Percentiles rank a stretch among this genome's conserved stretches.
These are phyloP conservation scores for Diaporthe velutina DNA, from an alignment of 2,329 filamentous ascomycete species.

Conservation along the genomic window DNA sequence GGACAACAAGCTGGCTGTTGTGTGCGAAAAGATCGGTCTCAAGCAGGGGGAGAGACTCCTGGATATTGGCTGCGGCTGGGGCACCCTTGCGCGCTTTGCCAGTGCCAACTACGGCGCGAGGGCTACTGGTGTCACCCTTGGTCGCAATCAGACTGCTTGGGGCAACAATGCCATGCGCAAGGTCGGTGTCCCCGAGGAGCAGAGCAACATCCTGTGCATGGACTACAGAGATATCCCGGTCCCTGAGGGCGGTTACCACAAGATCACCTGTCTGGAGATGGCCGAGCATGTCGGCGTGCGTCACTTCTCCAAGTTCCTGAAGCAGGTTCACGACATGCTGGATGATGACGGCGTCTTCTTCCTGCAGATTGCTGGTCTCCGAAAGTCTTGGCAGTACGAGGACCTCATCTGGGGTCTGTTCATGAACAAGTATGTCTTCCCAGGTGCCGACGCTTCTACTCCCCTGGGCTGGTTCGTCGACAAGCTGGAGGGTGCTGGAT, in stretches of 20 bases:
- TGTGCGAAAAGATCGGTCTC: slow-evolving; percentile 95
- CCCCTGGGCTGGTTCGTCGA: slow-evolving; percentile 90
- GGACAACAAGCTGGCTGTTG: slow-evolving; percentile 95
- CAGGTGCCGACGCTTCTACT: slow-evolving; percentile 94
- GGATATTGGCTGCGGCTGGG: slow-evolving; percentile 98
- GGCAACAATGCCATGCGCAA: slow-evolving; percentile 91
- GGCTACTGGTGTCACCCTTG: slow-evolving; percentile 90
- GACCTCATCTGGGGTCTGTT: slow-evolving; percentile 98
- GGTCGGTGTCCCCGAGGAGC: slow-evolving; percentile 84
- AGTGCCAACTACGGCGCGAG: slow-evolving; percentile 90
- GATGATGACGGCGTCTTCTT: slow-evolving; percentile 97
- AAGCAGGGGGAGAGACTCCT: slow-evolving; percentile 86
- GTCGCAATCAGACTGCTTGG: slow-evolving; percentile 96
- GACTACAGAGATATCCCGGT: slow-evolving; percentile 96
- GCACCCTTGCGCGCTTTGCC: slow-evolving; percentile 93
- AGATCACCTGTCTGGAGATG: slow-evolving; percentile 99
- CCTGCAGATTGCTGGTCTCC: slow-evolving; percentile 93
- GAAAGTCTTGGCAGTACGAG: slow-evolving; percentile 97
- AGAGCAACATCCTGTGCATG: slow-evolving; percentile 94
- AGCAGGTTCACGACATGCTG: slow-evolving; percentile 93
- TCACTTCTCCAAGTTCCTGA: slow-evolving; percentile 84
- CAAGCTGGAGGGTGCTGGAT: slow-evolving; percentile 86
- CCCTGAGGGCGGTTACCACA: slow-evolving; percentile 84
- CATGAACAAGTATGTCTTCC: slow-evolving; percentile 99
- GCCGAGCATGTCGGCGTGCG: slow-evolving; percentile 97